Evolutionary conservation across 306 rosid species (phyloP), one percentile per base, ranked within the genome.

Genomic region (Lotus japonicus): DNA sequence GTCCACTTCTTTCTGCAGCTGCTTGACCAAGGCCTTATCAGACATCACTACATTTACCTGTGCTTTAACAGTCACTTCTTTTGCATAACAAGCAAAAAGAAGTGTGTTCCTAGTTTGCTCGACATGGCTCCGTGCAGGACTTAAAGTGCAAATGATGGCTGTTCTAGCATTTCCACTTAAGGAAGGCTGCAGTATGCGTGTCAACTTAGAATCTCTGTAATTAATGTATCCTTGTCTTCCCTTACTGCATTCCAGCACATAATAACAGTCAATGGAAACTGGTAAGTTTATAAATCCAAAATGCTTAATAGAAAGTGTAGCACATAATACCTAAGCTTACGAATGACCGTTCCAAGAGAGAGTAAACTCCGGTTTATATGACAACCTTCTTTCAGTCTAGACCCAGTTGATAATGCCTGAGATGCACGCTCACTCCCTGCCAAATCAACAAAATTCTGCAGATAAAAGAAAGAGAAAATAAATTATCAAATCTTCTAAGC

Each of bases 371-470:
- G 88, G 79, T 91, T 91, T 44, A 88, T 91, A 78, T 92, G 92
- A 85, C 97, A 87, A 53, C 97, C 97, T 83, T 92, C 96, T 79
- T 89, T 92, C 79, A 89, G 76, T 81, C 95, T 85, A 3, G 88
- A 36, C 72, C 97, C 97, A 55, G 91, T 91, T 53, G 97, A 91
- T 65, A 81, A 42, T 75, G 92, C 87, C 79, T 92, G 97, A 61
- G 97, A 84, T 64, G 97, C 96, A 68, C 97, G 96, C 83, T 92
- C 96, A 53, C 96, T 92, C 21, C 97, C 97, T n/a, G 96, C 96
- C 82, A 92, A 81, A 73, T 92, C 97, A 76, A 92, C 80, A 81
- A 92, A 91, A 82, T 86, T 91, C 97, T 91, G 94, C 84, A 62
- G 57, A 64, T 72, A 73, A 14, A n/a, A n/a, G n/a, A n/a, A n/a